These are phyloP conservation scores for Glycyrrhiza uralensis DNA, from an alignment of 306 rosid genomes.

Conservation along the genomic window DNA sequence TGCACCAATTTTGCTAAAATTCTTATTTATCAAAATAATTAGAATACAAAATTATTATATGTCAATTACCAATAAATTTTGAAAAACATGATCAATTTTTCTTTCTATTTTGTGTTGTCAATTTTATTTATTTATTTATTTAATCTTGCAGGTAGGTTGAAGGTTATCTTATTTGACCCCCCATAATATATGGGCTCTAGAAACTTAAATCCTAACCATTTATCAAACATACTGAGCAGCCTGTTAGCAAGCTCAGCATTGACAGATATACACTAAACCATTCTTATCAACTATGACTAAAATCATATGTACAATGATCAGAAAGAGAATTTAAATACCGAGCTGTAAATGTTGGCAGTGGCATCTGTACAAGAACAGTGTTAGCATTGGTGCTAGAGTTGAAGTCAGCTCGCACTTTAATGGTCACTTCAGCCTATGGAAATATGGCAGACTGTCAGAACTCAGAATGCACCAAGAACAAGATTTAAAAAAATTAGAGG, in stretches of 20 bases:
- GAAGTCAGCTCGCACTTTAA: conserved; percentile 79
- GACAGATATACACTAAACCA: background rate
- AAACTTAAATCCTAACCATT: background rate
- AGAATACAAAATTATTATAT: background rate
- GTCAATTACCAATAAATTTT: background rate
- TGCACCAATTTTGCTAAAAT: background rate
- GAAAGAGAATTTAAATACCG: conserved; percentile 52
- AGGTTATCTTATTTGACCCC: background rate
- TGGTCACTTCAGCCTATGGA: conserved; percentile 77
- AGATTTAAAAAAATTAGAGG: conserved; percentile 1
- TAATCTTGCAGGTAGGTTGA: background rate
- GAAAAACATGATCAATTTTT: background rate
- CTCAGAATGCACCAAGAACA: conserved; percentile 19
- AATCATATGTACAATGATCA: conserved; percentile 5
- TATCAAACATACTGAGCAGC: background rate
- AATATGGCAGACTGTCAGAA: conserved; percentile 11
- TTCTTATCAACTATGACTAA: conserved; percentile 5
- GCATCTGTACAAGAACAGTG: conserved; percentile 69
- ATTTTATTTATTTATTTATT: background rate
- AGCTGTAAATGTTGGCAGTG: conserved; percentile 72
- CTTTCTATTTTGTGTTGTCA: background rate
- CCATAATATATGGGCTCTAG: background rate
- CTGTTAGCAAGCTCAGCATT: background rate
- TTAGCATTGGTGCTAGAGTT: conserved; percentile 68
- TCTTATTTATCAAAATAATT: background rate